phyloP scores from a whole-genome alignment of 768 basidiomycete genomes.

The Pleurotus pulmonarius region DNA sequence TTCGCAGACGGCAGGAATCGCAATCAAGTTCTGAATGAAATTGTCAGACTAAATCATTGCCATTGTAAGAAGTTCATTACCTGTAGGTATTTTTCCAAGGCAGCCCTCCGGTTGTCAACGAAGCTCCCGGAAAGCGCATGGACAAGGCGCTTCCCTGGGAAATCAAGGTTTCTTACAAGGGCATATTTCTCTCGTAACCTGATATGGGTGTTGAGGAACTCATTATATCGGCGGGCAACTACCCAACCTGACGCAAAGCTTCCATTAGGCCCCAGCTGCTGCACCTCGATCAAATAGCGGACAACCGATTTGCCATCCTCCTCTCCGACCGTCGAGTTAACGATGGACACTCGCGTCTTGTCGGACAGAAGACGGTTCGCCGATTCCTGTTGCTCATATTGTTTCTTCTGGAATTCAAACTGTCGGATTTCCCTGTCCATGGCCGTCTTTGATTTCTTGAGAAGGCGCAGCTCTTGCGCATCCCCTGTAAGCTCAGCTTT shows the following conservation, averaged over 20 bases:
- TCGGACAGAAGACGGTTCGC: conserved; percentile 84
- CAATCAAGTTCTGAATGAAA: conserved; percentile 57
- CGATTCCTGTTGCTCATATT: conserved; percentile 93
- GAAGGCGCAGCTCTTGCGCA: conserved; percentile 76
- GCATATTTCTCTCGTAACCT: conserved; percentile 75
- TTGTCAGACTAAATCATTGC: not conserved
- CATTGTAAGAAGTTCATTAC: conserved; percentile 34
- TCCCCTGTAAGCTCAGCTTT: conserved; percentile 95
- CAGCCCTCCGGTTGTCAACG: conserved; percentile 73
- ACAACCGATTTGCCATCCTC: conserved; percentile 89
- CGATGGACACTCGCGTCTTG: conserved; percentile 80
- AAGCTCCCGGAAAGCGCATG: conserved; percentile 84
- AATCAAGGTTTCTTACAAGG: conserved; percentile 69
- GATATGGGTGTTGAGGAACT: conserved; percentile 88
- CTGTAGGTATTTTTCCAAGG: conserved; percentile 89
- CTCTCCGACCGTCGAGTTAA: conserved; percentile 77
- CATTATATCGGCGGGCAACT: conserved; percentile 90
- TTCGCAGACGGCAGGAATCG: conserved; percentile 73
- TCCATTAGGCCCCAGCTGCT: conserved; percentile 80
- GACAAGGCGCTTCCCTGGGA: conserved; percentile 93
- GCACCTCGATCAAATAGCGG: conserved; percentile 88
- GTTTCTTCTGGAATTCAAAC: conserved; percentile 83
- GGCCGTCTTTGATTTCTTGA: conserved; percentile 77
- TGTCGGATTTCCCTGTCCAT: conserved; percentile 82
- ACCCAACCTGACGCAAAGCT: conserved; percentile 87